These are phyloP conservation scores for Bruguiera parviflora DNA, from an alignment of 345 rosid genomes.

Conservation along the genomic window DNA sequence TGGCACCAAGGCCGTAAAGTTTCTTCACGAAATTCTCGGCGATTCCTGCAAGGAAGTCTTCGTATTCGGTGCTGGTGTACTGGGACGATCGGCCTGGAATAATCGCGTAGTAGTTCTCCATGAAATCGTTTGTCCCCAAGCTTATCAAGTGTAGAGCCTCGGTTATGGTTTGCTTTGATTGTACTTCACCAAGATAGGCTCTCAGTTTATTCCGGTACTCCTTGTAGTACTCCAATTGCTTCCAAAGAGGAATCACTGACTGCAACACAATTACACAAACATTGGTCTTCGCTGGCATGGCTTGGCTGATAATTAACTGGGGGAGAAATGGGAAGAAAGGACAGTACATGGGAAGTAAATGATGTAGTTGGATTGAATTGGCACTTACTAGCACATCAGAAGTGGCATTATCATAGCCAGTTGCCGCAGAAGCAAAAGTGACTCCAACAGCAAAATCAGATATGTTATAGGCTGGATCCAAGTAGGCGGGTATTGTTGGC, in stretches of 20 bases:
- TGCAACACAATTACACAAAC: conserved; percentile 16
- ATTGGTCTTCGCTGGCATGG: too few relatives aligned
- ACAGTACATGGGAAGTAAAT: too few relatives aligned
- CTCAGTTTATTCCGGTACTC: conserved; percentile 44
- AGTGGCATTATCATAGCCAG: conserved; percentile 31
- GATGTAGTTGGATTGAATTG: too few relatives aligned
- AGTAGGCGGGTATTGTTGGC: conserved; percentile 25
- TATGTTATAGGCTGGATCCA: conserved; percentile 22
- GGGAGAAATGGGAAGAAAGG: too few relatives aligned
- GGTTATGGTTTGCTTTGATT: conserved; percentile 27
- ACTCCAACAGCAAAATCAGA: conserved; percentile 28
- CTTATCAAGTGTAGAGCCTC: conserved; percentile 49
- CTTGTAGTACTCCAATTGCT: conserved; percentile 48
- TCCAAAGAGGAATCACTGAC: conserved; percentile 66
- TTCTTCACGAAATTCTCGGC: conserved; percentile 35
- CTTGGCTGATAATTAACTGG: too few relatives aligned
- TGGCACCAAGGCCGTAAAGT: conserved; percentile 42
- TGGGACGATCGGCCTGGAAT: conserved; percentile 33
- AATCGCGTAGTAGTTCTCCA: conserved; percentile 50
- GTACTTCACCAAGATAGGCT: conserved; percentile 37
- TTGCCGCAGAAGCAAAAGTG: conserved; percentile 30
- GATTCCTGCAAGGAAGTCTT: conserved; percentile 44
- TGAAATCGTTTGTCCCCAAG: conserved; percentile 66
- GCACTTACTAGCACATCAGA: conserved; percentile 25
- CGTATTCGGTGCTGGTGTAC: conserved; percentile 32